Evolutionary conservation across 371 early-diverging fungal species (phyloP).

Genomic region (Apophysomyces sp.): DNA sequence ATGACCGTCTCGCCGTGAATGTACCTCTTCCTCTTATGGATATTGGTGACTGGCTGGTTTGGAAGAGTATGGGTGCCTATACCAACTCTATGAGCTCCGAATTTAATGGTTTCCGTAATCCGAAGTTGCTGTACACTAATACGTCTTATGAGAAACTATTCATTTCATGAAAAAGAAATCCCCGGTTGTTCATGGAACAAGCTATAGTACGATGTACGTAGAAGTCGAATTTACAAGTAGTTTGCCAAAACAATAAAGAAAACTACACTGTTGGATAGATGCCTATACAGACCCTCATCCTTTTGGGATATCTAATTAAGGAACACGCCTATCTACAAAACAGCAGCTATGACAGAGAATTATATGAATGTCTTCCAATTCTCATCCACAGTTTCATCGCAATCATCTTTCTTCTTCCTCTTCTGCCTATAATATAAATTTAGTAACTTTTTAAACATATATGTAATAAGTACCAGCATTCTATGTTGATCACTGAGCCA

Average conservation of each 20-base stretch:
- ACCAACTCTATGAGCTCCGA: conserved; percentile 84
- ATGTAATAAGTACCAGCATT: conserved; percentile 35
- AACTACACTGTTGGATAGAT: not conserved
- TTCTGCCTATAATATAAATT: not conserved
- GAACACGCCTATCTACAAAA: too few species aligned
- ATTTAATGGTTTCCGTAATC: conserved; percentile 93
- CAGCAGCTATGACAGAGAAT: too few species aligned
- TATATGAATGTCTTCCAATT: too few species aligned
- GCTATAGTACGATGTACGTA: too few species aligned
- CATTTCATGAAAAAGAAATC: not conserved
- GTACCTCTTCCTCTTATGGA: conserved; percentile 79
- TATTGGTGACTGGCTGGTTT: conserved; percentile 95
- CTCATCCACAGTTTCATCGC: not conserved
- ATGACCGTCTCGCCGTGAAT: conserved; percentile 85
- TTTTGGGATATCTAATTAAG: too few species aligned
- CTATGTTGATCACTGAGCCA: conserved; percentile 78
- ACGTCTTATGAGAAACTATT: conserved; percentile 39
- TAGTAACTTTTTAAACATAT: not conserved
- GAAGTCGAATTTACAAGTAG: too few species aligned
- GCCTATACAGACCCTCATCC: too few species aligned
- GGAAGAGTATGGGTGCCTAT: conserved; percentile 97
- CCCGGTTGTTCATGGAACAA: not conserved
- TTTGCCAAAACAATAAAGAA: not conserved
- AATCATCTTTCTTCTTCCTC: not conserved
- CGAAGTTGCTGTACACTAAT: conserved; percentile 84